phyloP scores from a whole-genome alignment of 371 early-diverging fungal genomes.

The Mucor velutinosus region DNA sequence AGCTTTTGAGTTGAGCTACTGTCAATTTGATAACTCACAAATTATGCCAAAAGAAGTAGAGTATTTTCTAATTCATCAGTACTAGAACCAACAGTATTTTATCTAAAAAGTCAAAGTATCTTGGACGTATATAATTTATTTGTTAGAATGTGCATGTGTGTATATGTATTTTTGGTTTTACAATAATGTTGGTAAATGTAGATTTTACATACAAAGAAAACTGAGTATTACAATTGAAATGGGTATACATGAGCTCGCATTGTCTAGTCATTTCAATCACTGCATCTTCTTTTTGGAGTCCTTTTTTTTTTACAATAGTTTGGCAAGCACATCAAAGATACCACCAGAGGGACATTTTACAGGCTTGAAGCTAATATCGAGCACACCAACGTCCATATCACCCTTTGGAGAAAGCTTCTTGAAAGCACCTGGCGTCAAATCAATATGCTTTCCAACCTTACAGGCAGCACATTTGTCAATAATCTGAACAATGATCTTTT shows the following conservation, averaged over 20 bases:
- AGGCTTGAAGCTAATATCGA: conserved; percentile 32
- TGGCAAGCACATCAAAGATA: conserved; percentile 5
- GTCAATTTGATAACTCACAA: too few species aligned
- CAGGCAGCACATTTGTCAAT: conserved; percentile 42
- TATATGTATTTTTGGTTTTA: background rate
- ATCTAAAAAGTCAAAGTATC: too few species aligned
- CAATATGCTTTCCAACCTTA: conserved; percentile 26
- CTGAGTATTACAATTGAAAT: too few species aligned
- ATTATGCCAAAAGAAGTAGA: too few species aligned
- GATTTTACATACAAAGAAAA: background rate
- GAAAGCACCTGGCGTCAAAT: conserved; percentile 40
- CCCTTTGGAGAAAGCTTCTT: conserved; percentile 18
- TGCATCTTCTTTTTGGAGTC: background rate
- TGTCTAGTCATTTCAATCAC: background rate
- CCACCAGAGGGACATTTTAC: conserved; percentile 18
- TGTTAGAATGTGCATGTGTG: background rate
- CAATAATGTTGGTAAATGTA: background rate
- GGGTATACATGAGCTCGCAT: background rate
- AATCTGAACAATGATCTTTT: conserved; percentile 24
- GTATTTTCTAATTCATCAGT: too few species aligned
- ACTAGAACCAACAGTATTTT: too few species aligned
- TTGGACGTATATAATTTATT: background rate
- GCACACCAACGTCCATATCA: conserved; percentile 29
- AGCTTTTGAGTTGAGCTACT: too few species aligned
- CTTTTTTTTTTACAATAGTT: background rate